Evolutionary conservation across 352 stramenopile species (phyloP).

Genomic region (Pythium graminicola): DNA sequence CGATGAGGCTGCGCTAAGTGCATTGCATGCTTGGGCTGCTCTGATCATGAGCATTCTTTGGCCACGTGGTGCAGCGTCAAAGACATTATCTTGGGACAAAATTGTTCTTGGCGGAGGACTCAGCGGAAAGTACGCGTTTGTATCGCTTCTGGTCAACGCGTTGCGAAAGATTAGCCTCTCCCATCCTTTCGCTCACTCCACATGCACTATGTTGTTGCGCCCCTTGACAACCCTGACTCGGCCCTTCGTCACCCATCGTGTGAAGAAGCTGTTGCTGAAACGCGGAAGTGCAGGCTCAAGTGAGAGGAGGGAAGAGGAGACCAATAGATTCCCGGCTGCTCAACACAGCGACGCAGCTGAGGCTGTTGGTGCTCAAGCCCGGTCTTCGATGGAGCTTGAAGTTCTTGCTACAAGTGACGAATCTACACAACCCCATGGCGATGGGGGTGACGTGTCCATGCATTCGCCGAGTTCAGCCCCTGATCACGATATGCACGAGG

Average conservation of each 20-base stretch:
- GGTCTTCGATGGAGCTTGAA: background rate
- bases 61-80: constrained; percentile 61
- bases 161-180: constrained; percentile 71
- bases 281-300: background rate
- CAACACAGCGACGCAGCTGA: too few species aligned
- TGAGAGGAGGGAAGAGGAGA: background rate
- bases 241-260: constrained; percentile 70
- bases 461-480: constrained; percentile 37
- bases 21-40: constrained; percentile 75
- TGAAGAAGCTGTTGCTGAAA: constrained; percentile 65
- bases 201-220: constrained; percentile 74
- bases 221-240: constrained; percentile 73
- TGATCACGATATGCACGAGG: constrained; percentile 57
- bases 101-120: constrained; percentile 58
- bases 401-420: background rate
- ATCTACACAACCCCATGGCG: background rate
- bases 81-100: constrained; percentile 77
- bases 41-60: constrained; percentile 86
- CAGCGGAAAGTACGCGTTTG: constrained; percentile 70
- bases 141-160: constrained; percentile 66
- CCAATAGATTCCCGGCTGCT: background rate
- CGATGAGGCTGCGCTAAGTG: constrained; percentile 64
- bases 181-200: constrained; percentile 66
- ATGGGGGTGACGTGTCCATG: constrained; percentile 65
- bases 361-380: background rate